These are phyloP conservation scores for Rhododendron kiyosumense DNA, from an alignment of 148 eudicot species.

Conservation along the genomic window DNA sequence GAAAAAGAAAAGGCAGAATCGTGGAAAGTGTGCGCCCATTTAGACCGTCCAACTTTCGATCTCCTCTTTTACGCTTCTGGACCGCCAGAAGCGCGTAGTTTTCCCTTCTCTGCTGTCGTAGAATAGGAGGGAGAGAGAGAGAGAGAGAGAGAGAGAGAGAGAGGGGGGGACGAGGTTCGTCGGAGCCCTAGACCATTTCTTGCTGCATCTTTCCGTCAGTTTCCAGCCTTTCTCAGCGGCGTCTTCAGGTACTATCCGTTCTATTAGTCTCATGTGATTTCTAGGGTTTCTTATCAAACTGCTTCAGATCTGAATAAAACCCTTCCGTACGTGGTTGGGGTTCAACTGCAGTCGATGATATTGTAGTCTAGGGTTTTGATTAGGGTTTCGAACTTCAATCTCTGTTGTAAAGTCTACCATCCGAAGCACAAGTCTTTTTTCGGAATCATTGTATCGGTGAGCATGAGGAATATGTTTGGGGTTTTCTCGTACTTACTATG, in stretches of 20 bases:
- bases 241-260: not conserved
- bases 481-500: not conserved
- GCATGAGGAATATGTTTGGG: not conserved
- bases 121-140: not conserved
- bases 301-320: not conserved
- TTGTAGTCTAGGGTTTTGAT: not conserved
- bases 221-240: not conserved
- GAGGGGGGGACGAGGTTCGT: conserved; percentile 7
- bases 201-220: not conserved
- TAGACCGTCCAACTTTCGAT: not conserved
- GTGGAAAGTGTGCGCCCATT: not conserved
- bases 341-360: not conserved
- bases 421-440: not conserved
- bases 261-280: not conserved
- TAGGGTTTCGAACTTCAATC: conserved; percentile 1
- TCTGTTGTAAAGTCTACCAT: not conserved
- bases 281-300: conserved; percentile 5
- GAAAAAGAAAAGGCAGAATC: too few relatives aligned
- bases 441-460: not conserved
- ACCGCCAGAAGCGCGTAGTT: conserved; percentile 9
- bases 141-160: conserved; percentile 1
- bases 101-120: not conserved
- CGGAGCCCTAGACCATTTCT: not conserved
- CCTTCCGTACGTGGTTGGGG: not conserved
- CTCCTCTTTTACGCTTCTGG: conserved; percentile 12